Conservation (phyloP, 2,329 filamentous ascomycete species). For the Ceratocystis lukuohia region DNA sequence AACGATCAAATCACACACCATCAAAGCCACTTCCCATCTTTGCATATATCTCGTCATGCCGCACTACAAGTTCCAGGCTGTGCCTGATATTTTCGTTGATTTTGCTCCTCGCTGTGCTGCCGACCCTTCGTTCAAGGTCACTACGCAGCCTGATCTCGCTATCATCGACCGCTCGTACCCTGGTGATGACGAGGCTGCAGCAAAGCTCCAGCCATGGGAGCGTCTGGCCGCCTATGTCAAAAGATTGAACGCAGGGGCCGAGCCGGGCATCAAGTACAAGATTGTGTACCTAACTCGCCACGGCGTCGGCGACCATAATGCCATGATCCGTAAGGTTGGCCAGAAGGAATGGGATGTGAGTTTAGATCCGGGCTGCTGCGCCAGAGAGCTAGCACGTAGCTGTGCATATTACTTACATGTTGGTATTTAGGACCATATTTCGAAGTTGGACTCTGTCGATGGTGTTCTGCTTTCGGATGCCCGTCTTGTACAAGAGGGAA, state of each 20-base stretch:
- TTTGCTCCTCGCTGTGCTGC: constrained; percentile 25
- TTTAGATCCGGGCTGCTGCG: not conserved
- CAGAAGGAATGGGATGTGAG: constrained; percentile 41
- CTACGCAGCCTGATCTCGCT: constrained; percentile 38
- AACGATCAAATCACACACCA: not conserved
- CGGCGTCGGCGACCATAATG: constrained; percentile 39
- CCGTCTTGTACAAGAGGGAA: constrained; percentile 39
- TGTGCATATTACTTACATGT: not conserved
- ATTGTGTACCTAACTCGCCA: constrained; percentile 43
- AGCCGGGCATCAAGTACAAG: constrained; percentile 37
- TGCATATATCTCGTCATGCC: constrained; percentile 5
- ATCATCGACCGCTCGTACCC: constrained; percentile 37
- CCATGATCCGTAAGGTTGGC: constrained; percentile 42
- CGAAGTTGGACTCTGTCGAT: constrained; percentile 30
- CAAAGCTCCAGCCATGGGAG: constrained; percentile 37
- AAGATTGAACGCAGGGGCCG: constrained; percentile 32
- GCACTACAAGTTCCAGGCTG: constrained; percentile 25
- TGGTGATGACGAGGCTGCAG: constrained; percentile 18
- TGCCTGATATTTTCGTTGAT: constrained; percentile 38
- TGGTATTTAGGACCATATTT: constrained; percentile 26
- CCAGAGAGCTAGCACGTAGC: not conserved
- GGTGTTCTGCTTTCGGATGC: constrained; percentile 31
- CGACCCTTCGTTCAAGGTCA: constrained; percentile 25
- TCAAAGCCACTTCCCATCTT: not conserved
- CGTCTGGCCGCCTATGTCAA: constrained; percentile 36